A percentile compares a stretch with the other conserved stretches of the same genome.
Evolutionary conservation across 2,329 filamentous ascomycete genomes (phyloP).

Genomic region (Ophiostoma australiae): DNA sequence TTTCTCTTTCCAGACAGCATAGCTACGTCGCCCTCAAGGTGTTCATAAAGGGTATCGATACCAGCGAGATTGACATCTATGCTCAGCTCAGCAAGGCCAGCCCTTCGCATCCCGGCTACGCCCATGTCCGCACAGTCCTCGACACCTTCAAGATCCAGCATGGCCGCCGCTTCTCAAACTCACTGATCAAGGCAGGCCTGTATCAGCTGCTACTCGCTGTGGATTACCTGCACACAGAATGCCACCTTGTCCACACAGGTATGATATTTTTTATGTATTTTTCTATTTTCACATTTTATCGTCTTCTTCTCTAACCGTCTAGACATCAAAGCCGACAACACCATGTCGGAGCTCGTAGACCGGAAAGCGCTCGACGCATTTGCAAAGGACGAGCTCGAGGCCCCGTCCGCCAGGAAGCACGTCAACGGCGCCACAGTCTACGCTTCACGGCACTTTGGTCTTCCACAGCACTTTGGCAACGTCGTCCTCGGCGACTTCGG

Average conservation of each 20-base stretch:
- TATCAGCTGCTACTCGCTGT: background rate
- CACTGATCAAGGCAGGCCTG: background rate
- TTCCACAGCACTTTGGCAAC: background rate
- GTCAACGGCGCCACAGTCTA: background rate
- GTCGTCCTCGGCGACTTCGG: too few species aligned
- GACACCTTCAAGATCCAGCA: background rate
- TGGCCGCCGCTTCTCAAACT: background rate
- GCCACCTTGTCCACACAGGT: background rate
- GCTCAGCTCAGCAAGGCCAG: background rate
- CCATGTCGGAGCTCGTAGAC: background rate
- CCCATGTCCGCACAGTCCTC: background rate
- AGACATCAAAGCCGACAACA: conserved; percentile 4
- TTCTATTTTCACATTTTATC: background rate
- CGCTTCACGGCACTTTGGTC: background rate
- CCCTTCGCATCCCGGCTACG: background rate
- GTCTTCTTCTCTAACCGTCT: background rate
- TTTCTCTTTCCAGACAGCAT: background rate
- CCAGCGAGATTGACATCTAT: background rate
- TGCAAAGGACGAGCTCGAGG: background rate
- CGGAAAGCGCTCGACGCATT: background rate
- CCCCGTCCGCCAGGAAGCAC: background rate
- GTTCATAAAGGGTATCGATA: background rate
- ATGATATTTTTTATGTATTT: background rate
- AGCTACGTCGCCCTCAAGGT: background rate
- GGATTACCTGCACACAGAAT: background rate